phyloP scores from a whole-genome alignment of 2,329 filamentous ascomycete species.

The Mycosphaerella sp. region DNA sequence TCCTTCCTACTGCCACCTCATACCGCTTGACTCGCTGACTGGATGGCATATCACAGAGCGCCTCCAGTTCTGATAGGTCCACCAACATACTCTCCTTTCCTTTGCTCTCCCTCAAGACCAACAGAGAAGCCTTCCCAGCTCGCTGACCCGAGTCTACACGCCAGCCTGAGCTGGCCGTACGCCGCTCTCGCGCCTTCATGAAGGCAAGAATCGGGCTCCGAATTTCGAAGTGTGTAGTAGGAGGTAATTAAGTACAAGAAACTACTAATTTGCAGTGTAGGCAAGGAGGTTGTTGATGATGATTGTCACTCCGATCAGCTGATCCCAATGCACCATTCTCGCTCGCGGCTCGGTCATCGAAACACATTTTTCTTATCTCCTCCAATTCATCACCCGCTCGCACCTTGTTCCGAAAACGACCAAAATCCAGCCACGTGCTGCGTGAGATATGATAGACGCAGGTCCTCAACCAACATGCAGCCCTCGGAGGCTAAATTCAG shows the following conservation, averaged over 20 bases:
- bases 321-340: too few relatives aligned
- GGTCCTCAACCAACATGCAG: not conserved
- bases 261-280: too few relatives aligned
- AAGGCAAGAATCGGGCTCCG: conserved; percentile 11
- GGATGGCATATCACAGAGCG: not conserved
- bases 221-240: not conserved
- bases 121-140: conserved; percentile 17
- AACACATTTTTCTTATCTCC: too few relatives aligned
- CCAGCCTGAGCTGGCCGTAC: conserved; percentile 50
- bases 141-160: conserved; percentile 44
- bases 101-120: conserved; percentile 21
- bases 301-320: too few relatives aligned
- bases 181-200: conserved; percentile 50
- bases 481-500: not conserved
- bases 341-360: too few relatives aligned
- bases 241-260: too few relatives aligned
- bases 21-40: not conserved
- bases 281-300: too few relatives aligned
- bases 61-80: not conserved
- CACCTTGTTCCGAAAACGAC: not conserved
- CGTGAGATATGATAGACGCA: not conserved
- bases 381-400: too few relatives aligned
- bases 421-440: not conserved
- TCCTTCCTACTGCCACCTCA: not conserved
- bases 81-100: conserved; percentile 1